Evolutionary conservation across 805 yeast genomes (phyloP).

Genomic region (Hanseniaspora hatyaiensis): DNA sequence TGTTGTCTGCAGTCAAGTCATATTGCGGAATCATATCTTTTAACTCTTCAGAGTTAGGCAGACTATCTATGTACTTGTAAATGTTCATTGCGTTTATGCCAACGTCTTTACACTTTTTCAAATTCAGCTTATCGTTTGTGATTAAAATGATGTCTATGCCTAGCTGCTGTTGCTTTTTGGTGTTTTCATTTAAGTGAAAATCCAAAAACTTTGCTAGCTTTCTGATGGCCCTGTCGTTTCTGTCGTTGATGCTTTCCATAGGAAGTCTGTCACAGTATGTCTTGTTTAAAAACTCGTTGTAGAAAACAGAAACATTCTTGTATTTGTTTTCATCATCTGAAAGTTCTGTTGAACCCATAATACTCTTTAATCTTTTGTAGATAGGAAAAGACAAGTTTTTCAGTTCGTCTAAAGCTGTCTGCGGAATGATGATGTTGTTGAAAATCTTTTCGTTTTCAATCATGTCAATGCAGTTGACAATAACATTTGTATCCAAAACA

Average conservation of each 20-base stretch:
- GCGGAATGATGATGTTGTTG: conserved; percentile 87
- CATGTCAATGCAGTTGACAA: conserved; percentile 77
- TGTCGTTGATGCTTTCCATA: conserved; percentile 71
- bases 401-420: conserved; percentile 88
- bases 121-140: conserved; percentile 67
- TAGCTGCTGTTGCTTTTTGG: neutral
- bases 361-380: conserved; percentile 67
- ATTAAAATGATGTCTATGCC: conserved; percentile 44
- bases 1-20: conserved; percentile 11
- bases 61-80: conserved; percentile 54
- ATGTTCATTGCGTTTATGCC: conserved; percentile 47
- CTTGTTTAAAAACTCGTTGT: conserved; percentile 73
- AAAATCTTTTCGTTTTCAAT: conserved; percentile 67
- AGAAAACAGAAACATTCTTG: conserved; percentile 81
- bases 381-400: conserved; percentile 78
- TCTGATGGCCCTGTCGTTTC: conserved; percentile 85
- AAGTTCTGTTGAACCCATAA: conserved; percentile 41
- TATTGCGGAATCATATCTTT: conserved; percentile 61
- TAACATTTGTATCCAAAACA: conserved; percentile 78
- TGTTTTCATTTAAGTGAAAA: conserved; percentile 41
- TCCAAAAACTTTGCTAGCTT: conserved; percentile 60
- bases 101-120: conserved; percentile 43
- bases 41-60: conserved; percentile 63
- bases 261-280: conserved; percentile 52
- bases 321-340: conserved; percentile 36